A percentile compares a stretch with the other conserved stretches of the same genome.
These are phyloP conservation scores for Lodderomyces theae DNA, from an alignment of 1,139 yeast genomes.

Conservation along the genomic window DNA sequence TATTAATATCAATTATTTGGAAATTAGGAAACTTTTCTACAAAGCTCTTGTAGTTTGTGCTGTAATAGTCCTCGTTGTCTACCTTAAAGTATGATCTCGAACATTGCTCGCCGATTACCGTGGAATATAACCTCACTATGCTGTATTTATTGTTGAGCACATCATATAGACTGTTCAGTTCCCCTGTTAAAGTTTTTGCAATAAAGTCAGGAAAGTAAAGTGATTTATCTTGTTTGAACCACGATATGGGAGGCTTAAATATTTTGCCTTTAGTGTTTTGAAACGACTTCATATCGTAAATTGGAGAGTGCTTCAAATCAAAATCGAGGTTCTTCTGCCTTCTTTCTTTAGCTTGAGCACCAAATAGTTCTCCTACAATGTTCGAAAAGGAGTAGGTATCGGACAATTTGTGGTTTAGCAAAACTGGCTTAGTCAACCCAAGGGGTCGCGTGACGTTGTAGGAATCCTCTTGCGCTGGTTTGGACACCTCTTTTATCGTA, in stretches of 20 bases:
- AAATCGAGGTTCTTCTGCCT: conserved; percentile 58
- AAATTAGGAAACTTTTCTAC: conserved; percentile 43
- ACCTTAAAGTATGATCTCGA: conserved; percentile 57
- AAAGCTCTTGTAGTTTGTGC: conserved; percentile 30
- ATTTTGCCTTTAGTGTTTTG: conserved; percentile 81
- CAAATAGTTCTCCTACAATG: conserved; percentile 29
- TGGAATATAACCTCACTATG: conserved; percentile 62
- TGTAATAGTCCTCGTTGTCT: conserved; percentile 33
- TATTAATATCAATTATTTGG: conserved; percentile 71
- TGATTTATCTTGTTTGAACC: conserved; percentile 72
- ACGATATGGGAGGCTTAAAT: conserved; percentile 75
- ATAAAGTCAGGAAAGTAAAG: conserved; percentile 81
- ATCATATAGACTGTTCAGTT: conserved; percentile 33
- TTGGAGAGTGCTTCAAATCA: conserved; percentile 83
- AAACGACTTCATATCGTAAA: conserved; percentile 78
- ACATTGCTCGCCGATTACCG: conserved; percentile 71
- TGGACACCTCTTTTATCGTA: conserved; percentile 28
- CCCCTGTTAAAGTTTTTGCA: conserved; percentile 53
- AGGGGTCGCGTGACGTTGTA: conserved; percentile 35
- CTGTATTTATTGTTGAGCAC: conserved; percentile 54
- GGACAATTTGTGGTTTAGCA: conserved; percentile 25
- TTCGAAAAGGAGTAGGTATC: conserved; percentile 22
- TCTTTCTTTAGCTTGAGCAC: conserved; percentile 48
- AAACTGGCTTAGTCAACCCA: conserved; percentile 35
- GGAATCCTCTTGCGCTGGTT: conserved; percentile 30